A percentile compares a stretch with the other conserved stretches of the same genome.
phyloP scores from a whole-genome alignment of 345 rosid genomes.

The Gynandropsis gynandra region DNA sequence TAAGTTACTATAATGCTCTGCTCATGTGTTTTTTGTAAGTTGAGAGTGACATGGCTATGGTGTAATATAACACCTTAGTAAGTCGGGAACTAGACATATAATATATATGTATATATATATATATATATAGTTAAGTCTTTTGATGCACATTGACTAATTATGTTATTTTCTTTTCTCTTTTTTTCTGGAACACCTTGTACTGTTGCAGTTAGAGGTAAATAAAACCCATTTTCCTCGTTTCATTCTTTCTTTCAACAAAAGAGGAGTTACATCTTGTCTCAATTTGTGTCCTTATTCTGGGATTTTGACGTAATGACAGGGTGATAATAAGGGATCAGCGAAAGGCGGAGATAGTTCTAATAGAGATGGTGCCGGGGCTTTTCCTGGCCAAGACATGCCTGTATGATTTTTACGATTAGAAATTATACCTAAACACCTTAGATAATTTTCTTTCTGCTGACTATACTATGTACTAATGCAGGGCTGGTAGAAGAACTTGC shows the following conservation, averaged over 20 bases:
- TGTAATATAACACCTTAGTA: background rate
- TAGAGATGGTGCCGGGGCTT: slow-evolving; percentile 45
- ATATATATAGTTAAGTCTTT: background rate
- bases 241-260: background rate
- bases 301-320: slow-evolving; percentile 34
- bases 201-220: slow-evolving; percentile 64
- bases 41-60: too few species aligned
- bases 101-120: slow-evolving; percentile 9
- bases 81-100: background rate
- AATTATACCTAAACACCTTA: background rate
- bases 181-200: slow-evolving; percentile 18
- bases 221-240: slow-evolving; percentile 3
- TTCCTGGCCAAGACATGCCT: slow-evolving; percentile 48
- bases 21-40: background rate
- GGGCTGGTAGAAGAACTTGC: slow-evolving; percentile 26
- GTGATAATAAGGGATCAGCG: slow-evolving; percentile 64
- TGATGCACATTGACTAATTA: slow-evolving; percentile 7
- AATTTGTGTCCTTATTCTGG: slow-evolving; percentile 5
- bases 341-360: slow-evolving; percentile 56
- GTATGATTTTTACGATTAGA: slow-evolving; percentile 21
- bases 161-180: slow-evolving; percentile 10
- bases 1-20: slow-evolving; percentile 10
- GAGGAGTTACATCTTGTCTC: background rate
- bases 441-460: background rate
- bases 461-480: slow-evolving; percentile 6